Conservation (phyloP, 768 basidiomycete species). For the Leccinum olivaceopallidum region DNA sequence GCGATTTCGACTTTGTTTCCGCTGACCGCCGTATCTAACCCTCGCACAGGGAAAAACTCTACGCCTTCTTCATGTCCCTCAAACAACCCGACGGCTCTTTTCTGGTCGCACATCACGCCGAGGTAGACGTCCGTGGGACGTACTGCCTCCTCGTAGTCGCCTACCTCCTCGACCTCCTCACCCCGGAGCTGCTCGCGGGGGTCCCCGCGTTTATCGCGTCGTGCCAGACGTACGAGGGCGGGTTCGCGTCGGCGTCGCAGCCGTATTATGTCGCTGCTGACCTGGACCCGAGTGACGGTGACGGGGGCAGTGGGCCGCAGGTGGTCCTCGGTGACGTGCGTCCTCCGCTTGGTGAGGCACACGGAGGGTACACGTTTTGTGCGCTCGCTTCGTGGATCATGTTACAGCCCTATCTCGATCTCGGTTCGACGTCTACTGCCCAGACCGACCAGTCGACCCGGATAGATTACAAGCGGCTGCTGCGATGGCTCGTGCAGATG, state of each 20-base stretch:
- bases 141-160: slow-evolving; percentile 91
- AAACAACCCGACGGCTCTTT: slow-evolving; percentile 96
- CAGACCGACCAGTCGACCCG: slow-evolving; percentile 18
- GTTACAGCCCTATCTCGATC: slow-evolving; percentile 55
- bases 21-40: background rate
- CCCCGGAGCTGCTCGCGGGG: slow-evolving; percentile 79
- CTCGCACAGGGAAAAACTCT: slow-evolving; percentile 57
- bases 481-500: slow-evolving; percentile 85
- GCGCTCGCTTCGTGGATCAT: slow-evolving; percentile 84
- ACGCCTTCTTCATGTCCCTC: slow-evolving; percentile 86
- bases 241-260: slow-evolving; percentile 80
- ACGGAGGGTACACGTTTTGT: slow-evolving; percentile 98
- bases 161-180: slow-evolving; percentile 80
- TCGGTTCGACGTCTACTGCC: background rate
- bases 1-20: background rate
- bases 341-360: slow-evolving; percentile 90
- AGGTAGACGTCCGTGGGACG: slow-evolving; percentile 95
- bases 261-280: slow-evolving; percentile 50
- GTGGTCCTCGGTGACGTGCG: slow-evolving; percentile 46
- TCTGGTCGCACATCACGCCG: slow-evolving; percentile 80
- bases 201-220: slow-evolving; percentile 80
- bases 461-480: slow-evolving; percentile 59
- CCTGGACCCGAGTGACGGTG: background rate
- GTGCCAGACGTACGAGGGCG: slow-evolving; percentile 98
- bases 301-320: background rate